Percentiles rank a stretch among this genome's conserved stretches.
These are phyloP conservation scores for Xylaria sp. DNA, from an alignment of 2,329 filamentous ascomycete species.

Conservation along the genomic window DNA sequence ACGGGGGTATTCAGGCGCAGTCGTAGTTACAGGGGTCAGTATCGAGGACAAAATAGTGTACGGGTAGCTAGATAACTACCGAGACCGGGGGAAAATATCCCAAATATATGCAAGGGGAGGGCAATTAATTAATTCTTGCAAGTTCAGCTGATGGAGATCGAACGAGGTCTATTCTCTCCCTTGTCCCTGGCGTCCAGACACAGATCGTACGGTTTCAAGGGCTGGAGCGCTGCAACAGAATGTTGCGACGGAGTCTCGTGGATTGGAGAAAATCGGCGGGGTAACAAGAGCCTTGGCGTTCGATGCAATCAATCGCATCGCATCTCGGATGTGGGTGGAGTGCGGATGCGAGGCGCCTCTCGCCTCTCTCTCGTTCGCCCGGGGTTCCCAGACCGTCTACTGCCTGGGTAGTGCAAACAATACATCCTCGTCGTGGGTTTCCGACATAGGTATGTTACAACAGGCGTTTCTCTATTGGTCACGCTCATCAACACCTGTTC, in stretches of 20 bases:
- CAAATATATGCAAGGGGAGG: not conserved
- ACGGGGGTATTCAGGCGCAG: not conserved
- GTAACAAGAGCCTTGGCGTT: constrained; percentile 21
- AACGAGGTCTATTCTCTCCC: constrained; percentile 16
- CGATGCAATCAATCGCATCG: constrained; percentile 11
- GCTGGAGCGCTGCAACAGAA: constrained; percentile 22
- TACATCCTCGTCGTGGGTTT: not conserved
- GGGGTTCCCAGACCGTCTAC: not conserved
- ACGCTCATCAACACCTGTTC: constrained; percentile 7
- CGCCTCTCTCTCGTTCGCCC: not conserved
- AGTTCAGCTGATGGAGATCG: constrained; percentile 13
- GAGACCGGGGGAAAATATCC: too few species aligned
- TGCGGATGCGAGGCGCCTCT: constrained; percentile 19
- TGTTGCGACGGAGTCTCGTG: constrained; percentile 15
- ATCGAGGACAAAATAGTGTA: not conserved
- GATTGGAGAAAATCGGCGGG: constrained; percentile 23
- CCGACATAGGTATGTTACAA: not conserved
- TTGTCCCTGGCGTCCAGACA: constrained; percentile 3
- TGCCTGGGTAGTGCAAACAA: not conserved
- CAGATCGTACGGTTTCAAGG: constrained; percentile 33
- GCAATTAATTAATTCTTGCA: not conserved
- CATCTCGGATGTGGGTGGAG: constrained; percentile 19
- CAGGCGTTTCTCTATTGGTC: constrained; percentile 9
- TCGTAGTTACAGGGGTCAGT: constrained; percentile 6
- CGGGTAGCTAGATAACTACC: not conserved